phyloP scores from a whole-genome alignment of 2,329 filamentous ascomycete species.

The Colletotrichum simmondsii region DNA sequence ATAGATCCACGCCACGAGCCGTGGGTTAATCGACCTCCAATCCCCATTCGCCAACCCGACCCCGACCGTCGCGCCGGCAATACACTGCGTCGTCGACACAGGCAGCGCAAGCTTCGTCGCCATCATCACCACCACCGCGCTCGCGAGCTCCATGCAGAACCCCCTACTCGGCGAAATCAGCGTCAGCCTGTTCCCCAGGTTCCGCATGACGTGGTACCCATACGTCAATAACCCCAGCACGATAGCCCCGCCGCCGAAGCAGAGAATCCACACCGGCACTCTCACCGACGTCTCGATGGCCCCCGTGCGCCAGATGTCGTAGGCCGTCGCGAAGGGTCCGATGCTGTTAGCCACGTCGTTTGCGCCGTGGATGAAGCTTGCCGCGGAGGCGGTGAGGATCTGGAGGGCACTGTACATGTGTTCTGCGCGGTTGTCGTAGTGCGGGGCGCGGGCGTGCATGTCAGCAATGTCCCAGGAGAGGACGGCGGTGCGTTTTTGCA shows the following conservation, averaged over 20 bases:
- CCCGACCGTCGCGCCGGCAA: slow-evolving; percentile 61
- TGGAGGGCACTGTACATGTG: slow-evolving; percentile 61
- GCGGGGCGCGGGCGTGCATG: slow-evolving; percentile 59
- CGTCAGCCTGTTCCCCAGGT: slow-evolving; percentile 65
- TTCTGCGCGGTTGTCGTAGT: slow-evolving; percentile 65
- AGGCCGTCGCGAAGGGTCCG: slow-evolving; percentile 63
- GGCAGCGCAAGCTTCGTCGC: slow-evolving; percentile 63
- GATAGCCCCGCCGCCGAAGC: slow-evolving; percentile 58
- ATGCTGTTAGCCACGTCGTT: slow-evolving; percentile 66
- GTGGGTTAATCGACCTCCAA: slow-evolving; percentile 59
- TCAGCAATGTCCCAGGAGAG: slow-evolving; percentile 59
- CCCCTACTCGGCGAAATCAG: slow-evolving; percentile 64
- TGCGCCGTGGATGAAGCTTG: slow-evolving; percentile 66
- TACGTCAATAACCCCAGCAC: slow-evolving; percentile 70
- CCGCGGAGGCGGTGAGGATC: slow-evolving; percentile 62
- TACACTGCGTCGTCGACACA: slow-evolving; percentile 62
- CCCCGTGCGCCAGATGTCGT: slow-evolving; percentile 59
- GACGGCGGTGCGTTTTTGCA: slow-evolving; percentile 59
- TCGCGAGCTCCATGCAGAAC: slow-evolving; percentile 62
- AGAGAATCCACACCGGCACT: slow-evolving; percentile 62
- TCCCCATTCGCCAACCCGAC: slow-evolving; percentile 63
- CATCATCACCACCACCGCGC: slow-evolving; percentile 63
- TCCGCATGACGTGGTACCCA: slow-evolving; percentile 72
- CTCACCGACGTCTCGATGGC: slow-evolving; percentile 46
- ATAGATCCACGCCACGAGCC: slow-evolving; percentile 58